Evolutionary conservation across 768 basidiomycete species (phyloP), one percentile per base, ranked within the genome.

Genomic region (Termitomyces sp.): DNA sequence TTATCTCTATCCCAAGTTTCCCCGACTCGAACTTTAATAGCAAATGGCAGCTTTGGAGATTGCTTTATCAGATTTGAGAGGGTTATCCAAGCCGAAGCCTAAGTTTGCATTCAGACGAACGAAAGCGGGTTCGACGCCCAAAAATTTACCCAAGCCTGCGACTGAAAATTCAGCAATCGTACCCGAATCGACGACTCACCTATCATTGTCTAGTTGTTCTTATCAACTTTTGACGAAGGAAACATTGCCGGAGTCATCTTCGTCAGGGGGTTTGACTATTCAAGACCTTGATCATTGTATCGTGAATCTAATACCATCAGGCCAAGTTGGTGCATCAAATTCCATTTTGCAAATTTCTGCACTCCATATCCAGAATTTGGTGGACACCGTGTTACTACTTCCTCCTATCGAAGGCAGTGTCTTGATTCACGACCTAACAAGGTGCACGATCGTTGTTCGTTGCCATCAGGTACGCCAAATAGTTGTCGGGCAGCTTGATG

Each of bases 401-500:
- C 89, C 90, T 0, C 62, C 64, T 11, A 73, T 91, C 21, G 65
- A 78, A 7, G 90, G 92, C 1, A 94, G 91, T 63, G 81, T 86
- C 9, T 72, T 95, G 53, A 68, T 94, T 1, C 82, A 90, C 61
- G 78, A 86, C 58, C 61, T 93, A 31, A 69, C 71, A 19, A 68
- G 76, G 17, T 92, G 87, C 61, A 70, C 84, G 4, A 67, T 95
- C n/a, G 81, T 82, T 11, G 71, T 89, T 4, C 86, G 83, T 1
- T 89, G 88, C 62, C 93, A 91, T 65, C 94, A 96, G 80, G 94
- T 92, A 64, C 30, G 71, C 38, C 38, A 14, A 35, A 30, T 31
- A 2, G 9, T 47, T 7, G 15, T 17, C 17, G 45, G 9, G 19
- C 28, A 38, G 26, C 23, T 14, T 10, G n/a, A 40, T 28, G 2